Percentiles rank a stretch among this genome's conserved stretches.
Conservation (phyloP, 1,284 basidiomycete species). For the Rhodotorula sp. region DNA sequence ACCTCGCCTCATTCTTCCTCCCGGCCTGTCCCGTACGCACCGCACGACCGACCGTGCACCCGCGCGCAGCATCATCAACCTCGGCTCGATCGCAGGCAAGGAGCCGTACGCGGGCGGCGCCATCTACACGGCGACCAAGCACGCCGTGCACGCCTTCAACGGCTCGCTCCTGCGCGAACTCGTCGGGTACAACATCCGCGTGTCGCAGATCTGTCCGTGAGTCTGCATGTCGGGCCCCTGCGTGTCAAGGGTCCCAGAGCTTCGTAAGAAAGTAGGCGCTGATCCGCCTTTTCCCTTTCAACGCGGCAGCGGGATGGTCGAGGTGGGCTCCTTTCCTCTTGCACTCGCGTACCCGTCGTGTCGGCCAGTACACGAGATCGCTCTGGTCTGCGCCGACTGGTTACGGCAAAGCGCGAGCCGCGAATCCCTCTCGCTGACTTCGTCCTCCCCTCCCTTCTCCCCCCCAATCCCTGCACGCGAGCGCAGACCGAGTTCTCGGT, state of each 20-base stretch:
- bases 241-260: no score
- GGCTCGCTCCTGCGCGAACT: slow-evolving; percentile 77
- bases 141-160: slow-evolving; percentile 86
- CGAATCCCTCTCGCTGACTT: not conserved
- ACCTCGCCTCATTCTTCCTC: not conserved
- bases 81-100: slow-evolving; percentile 70
- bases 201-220: slow-evolving; percentile 83
- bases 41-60: not conserved
- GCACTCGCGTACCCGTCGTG: no score
- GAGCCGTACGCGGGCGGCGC: slow-evolving; percentile 86
- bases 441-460: not conserved
- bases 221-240: slow-evolving; percentile 31
- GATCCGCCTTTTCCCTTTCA: slow-evolving; percentile 35
- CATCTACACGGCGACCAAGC: slow-evolving; percentile 54
- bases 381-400: no score
- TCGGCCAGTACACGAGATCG: no score
- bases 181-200: slow-evolving; percentile 81
- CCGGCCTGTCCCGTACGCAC: not conserved
- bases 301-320: not conserved
- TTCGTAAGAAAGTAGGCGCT: no score
- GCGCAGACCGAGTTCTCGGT: slow-evolving; percentile 71
- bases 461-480: not conserved
- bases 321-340: not conserved
- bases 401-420: no score
- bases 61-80: slow-evolving; percentile 70